Evolutionary conservation across 495 filamentous ascomycete genomes (phyloP), one percentile per base, ranked within the genome.

Genomic region (Schizothecium vesticola): DNA sequence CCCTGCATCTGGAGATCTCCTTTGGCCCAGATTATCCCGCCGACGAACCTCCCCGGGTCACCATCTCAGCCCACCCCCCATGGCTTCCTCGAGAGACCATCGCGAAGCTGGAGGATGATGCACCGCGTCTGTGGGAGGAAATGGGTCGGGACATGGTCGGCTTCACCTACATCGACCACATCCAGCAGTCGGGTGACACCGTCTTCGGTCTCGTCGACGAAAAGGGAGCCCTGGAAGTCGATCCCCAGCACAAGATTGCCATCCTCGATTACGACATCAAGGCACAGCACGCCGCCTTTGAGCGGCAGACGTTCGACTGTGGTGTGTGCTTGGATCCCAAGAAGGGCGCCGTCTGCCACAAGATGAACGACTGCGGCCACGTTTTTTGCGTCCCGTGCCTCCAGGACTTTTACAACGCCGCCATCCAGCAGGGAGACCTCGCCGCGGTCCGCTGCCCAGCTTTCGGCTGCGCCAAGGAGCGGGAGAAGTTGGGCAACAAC

Each of bases 291-390:
- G 85, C 87, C 24, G 87, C 86, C 16, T 99, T 97, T 70, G 89
- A 94, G 67, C 86, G 88, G 65, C 91, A 88, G 65, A 97, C 93
- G 0, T 97, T 93, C 71, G 89, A 95, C 57, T 99, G 95, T 72
- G 92, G 90, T 0, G 87, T 99, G 12, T 99, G 95, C 76, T 81
- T 96, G 51, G 93, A 97, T 75, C 93, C 93, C 0, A 97, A 97
- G 76, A 97, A 97, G 77, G 95, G 95, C 4, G 71, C 80, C 0
- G 86, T 82, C 25, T 98, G 95, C 77, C 90, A 97, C 78, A 85
- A 85, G 5, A 84, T 97, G 75, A 75, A 88, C 22, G 86, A 87
- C 33, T 99, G 95, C 76, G 88, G 86, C 0, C 95, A 99, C 73
- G 93, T 99, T 29, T 99, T 98, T 73, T 99, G 95, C 75, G 79